A percentile compares a stretch with the other conserved stretches of the same genome.
phyloP scores from a whole-genome alignment of 2,329 filamentous ascomycete genomes.

The Fusarium sp. region DNA sequence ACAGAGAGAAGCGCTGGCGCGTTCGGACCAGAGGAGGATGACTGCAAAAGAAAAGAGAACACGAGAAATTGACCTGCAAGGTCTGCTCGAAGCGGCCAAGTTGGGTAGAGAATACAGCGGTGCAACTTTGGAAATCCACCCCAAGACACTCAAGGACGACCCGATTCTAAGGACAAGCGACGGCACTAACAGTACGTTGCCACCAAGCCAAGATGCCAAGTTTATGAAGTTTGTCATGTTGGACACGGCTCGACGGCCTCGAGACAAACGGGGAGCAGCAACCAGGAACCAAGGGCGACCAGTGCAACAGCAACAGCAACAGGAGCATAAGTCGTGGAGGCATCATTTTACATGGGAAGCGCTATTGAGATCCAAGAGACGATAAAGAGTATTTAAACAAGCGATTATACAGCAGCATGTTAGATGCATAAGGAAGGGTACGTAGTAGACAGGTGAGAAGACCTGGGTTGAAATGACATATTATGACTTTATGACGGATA shows the following conservation, averaged over 20 bases:
- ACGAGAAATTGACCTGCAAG: constrained; percentile 47
- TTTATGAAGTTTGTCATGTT: constrained; percentile 48
- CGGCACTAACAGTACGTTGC: constrained; percentile 43
- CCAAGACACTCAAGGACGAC: constrained; percentile 54
- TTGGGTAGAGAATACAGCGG: constrained; percentile 40
- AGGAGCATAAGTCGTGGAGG: constrained; percentile 25
- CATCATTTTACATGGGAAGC: constrained; percentile 43
- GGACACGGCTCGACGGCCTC: constrained; percentile 13
- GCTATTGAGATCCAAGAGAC: constrained; percentile 41
- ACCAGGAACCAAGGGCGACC: constrained; percentile 1
- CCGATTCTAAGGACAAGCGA: constrained; percentile 49
- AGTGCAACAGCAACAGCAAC: constrained; percentile 12
- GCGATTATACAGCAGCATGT: background rate
- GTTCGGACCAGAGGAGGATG: constrained; percentile 30
- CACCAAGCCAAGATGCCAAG: constrained; percentile 55
- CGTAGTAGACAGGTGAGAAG: constrained; percentile 1
- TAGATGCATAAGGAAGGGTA: constrained; percentile 4
- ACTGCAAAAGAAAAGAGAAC: constrained; percentile 35
- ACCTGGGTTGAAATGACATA: constrained; percentile 27
- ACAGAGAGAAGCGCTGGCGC: constrained; percentile 39
- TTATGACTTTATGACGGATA: constrained; percentile 41
- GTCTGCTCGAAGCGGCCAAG: constrained; percentile 49
- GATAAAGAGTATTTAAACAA: constrained; percentile 6
- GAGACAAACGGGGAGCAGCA: constrained; percentile 8
- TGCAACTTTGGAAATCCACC: constrained; percentile 55